Conservation (phyloP, 139 green algal species). For the Gonium pectorale region DNA sequence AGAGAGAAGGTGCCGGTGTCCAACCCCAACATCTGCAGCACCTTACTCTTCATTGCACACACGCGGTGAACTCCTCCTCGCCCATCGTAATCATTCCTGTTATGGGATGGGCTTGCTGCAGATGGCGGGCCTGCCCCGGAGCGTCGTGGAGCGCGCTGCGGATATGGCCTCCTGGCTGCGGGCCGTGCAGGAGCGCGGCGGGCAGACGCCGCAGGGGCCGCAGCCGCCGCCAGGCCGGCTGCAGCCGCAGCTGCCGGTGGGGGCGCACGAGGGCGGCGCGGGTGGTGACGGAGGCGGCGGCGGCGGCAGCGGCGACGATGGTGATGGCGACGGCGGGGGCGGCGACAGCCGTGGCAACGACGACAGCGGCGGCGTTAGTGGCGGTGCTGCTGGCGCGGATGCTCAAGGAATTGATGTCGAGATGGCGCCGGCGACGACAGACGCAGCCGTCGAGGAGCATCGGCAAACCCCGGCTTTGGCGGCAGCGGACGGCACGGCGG, state of each 20-base stretch:
- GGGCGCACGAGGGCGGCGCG: not conserved
- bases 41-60: not conserved
- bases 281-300: not conserved
- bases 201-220: not conserved
- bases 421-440: too few relatives aligned
- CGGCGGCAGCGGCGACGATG: not conserved
- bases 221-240: not conserved
- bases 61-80: not conserved
- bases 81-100: too few relatives aligned
- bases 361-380: too few relatives aligned
- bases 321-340: not conserved
- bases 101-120: too few relatives aligned
- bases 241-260: not conserved
- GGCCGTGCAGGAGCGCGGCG: too few relatives aligned
- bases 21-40: not conserved
- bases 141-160: slow-evolving; percentile 13
- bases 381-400: too few relatives aligned
- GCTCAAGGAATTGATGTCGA: too few relatives aligned
- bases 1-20: too few relatives aligned
- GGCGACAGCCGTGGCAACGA: too few relatives aligned
- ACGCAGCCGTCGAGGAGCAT: too few relatives aligned
- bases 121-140: slow-evolving; percentile 10
- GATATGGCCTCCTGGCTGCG: slow-evolving; percentile 10
- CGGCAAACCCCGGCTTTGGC: too few relatives aligned
- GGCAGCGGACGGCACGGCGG: too few relatives aligned